Evolutionary conservation across 2,329 filamentous ascomycete genomes (phyloP).

Genomic region (Albophoma yamanashiensis): DNA sequence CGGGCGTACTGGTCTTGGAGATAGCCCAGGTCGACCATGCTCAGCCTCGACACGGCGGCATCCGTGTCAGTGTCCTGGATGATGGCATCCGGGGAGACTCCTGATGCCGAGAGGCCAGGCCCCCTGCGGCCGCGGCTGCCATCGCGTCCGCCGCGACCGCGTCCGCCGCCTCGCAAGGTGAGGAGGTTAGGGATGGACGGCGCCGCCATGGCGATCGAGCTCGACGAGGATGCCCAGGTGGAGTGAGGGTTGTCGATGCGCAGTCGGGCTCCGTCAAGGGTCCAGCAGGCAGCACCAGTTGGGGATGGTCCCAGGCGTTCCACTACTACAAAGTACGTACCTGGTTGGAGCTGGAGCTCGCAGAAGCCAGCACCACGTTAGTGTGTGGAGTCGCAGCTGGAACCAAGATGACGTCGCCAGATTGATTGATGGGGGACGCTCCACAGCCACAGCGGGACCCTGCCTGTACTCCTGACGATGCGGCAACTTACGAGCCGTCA

Average conservation of each 20-base stretch:
- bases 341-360: neutral
- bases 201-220: slow-evolving; percentile 46
- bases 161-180: slow-evolving; percentile 34
- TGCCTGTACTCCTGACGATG: no score
- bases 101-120: slow-evolving; percentile 15
- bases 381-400: neutral
- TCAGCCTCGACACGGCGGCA: slow-evolving; percentile 78
- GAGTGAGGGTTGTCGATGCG: neutral
- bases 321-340: no score
- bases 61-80: slow-evolving; percentile 89
- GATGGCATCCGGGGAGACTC: slow-evolving; percentile 53
- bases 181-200: slow-evolving; percentile 70
- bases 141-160: slow-evolving; percentile 27
- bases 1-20: slow-evolving; percentile 70
- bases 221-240: neutral
- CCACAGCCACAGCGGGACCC: neutral
- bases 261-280: neutral
- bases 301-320: neutral
- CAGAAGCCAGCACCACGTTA: neutral
- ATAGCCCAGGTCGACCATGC: slow-evolving; percentile 79
- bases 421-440: neutral
- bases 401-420: neutral
- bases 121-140: slow-evolving; percentile 18
- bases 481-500: neutral
- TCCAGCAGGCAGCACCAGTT: neutral